These are phyloP conservation scores for Fusarium liriodendri DNA, from an alignment of 2,329 filamentous ascomycete species.

Conservation along the genomic window DNA sequence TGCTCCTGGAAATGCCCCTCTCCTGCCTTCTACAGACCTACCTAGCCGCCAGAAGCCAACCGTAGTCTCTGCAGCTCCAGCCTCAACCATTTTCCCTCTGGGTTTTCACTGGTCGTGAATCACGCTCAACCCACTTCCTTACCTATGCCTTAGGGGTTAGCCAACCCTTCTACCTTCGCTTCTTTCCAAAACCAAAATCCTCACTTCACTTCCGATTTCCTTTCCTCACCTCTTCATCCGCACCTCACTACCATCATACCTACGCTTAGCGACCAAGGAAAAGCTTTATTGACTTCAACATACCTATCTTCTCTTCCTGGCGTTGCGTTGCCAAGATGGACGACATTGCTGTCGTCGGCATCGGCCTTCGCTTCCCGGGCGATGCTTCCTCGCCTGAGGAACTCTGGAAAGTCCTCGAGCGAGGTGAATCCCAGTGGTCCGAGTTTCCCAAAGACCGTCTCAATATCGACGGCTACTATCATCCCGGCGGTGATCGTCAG, in stretches of 20 bases:
- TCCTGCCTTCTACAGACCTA: not conserved
- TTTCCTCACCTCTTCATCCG: not conserved
- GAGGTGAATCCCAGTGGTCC: conserved; percentile 59
- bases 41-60: not conserved
- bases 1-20: not conserved
- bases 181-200: conserved; percentile 1
- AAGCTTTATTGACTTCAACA: not conserved
- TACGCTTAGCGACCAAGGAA: not conserved
- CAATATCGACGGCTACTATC: conserved; percentile 65
- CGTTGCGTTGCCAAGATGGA: conserved; percentile 42
- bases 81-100: not conserved
- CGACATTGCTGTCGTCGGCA: conserved; percentile 64
- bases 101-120: not conserved
- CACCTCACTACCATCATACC: not conserved
- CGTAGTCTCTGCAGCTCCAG: not conserved
- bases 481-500: conserved; percentile 61
- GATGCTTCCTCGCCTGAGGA: conserved; percentile 56
- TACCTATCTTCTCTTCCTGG: not conserved
- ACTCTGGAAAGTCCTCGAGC: conserved; percentile 62
- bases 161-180: not conserved
- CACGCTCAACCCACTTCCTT: not conserved
- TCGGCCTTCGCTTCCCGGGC: conserved; percentile 64
- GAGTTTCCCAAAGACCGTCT: conserved; percentile 61
- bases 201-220: conserved; percentile 5
- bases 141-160: not conserved